Base-by-base conservation (phyloP, 495 filamentous ascomycete species). In the Aspergillus coremiiformis region DNA sequence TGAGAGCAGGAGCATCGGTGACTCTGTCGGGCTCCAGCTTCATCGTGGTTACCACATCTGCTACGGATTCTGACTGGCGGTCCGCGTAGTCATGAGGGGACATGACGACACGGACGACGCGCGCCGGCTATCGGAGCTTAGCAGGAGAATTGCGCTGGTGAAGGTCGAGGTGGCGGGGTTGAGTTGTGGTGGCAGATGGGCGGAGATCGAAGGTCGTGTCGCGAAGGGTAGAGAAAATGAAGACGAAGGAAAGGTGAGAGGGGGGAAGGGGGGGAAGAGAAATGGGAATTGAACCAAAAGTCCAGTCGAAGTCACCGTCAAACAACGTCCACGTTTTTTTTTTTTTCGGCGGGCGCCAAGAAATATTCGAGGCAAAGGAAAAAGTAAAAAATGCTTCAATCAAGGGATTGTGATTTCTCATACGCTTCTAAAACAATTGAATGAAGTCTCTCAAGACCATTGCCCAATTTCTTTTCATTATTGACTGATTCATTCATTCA, bases 31-130 rank as follows among this genome's bases (percentile, higher is more conserved):
- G 52, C 37, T 71, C 66, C 47, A 72, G 55, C 55, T 68, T 72
- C 71, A 71, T 71, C 42, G 63, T 66, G 53, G 59, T 67, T 39
- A 74, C 66, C 11, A 65, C 71, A 58, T 64, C 59, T 26, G 55
- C 39, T 55, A 72, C 68, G 23, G 59, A 54, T 59, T 72, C 70
- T 55, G 63, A 50, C 54, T 66, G 70, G 50, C 51, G 61, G 61
- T 74, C 73, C 66, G 70, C 69, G 64, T 67, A 55, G 68, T 72
- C 74, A 65, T 70, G 65, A 64, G 66, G 52, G 59, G 66, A 68
- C 69, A 71, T 76, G 67, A 74, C 70, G 70, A 72, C 65, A 65
- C 66, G 67, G 66, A 70, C 69, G 60, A 58, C 52, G 55, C 51
- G 61, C 56, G 54, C 57, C 54, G 48, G 47, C 53, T 58, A 57